Base-by-base conservation (phyloP, 2,329 filamentous ascomycete genomes). In the Truncatella angustata region DNA sequence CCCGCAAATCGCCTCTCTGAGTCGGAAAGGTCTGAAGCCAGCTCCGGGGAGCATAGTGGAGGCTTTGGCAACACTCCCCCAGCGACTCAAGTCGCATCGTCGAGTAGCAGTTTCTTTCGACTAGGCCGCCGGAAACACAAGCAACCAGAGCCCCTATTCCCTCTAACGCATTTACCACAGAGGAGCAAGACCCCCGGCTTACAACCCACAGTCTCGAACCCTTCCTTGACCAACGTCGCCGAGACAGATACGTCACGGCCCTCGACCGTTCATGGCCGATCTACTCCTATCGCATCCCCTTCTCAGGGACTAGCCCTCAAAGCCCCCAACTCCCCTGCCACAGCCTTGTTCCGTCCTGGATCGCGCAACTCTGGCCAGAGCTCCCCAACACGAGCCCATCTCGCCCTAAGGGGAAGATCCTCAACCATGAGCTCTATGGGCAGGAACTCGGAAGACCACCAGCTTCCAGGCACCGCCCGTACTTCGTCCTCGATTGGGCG, bases 401-500 rank as follows among this genome's bases (percentile, higher is more conserved):
- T 83, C 21, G 79, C 80, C 20, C 72, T 86, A 47, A 80, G 92
- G 59, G 88, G 87, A 49, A 83, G 94, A 58, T 96, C 94, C 16
- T 96, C 92, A 4, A 97, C 94, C 0, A 81, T 96, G 74, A 92
- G 89, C 62, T 97, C 93, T 1, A 70, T 93, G 39, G 84, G 86
- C 16, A 85, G 87, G 57, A 80, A 82, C 50, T 90, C 87, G 1
- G 89, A 91, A 55, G 83, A 87, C 30, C 83, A 86, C 50, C 79
- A 88, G 4, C 76, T 83, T 5, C 84, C 87, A 3, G 85, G 85
- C 4, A 81, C 82, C 21, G 70, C 84, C n/a, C 80, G 91, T 48
- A 92, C 85, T 5, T 96, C 92, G 1, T 90, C 87, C 1, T 96
- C 91, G 0, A 93, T 87, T n/a, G 91, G 92, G 4, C 83, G 94